Conservation (phyloP, 2,329 filamentous ascomycete species). For the Penicillium italicum region DNA sequence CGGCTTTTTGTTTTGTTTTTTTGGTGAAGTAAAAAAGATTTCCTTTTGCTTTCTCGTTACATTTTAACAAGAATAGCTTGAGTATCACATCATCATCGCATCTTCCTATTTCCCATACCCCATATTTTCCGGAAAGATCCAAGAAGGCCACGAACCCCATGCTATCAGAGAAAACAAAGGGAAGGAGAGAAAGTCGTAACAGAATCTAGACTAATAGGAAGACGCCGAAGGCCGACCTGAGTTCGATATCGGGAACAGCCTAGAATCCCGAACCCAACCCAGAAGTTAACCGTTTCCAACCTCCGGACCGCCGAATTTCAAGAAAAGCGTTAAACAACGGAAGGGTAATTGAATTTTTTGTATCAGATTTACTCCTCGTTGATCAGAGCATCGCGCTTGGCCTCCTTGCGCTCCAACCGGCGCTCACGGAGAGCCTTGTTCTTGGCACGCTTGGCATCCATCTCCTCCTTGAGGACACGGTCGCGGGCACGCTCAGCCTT, state of each 20-base stretch:
- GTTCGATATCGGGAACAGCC: slow-evolving; percentile 26
- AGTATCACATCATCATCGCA: slow-evolving; percentile 31
- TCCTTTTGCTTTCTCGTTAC: slow-evolving; percentile 30
- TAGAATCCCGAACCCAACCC: slow-evolving; percentile 30
- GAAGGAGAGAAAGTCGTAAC: slow-evolving; percentile 15
- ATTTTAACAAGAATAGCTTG: slow-evolving; percentile 28
- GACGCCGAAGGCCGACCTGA: slow-evolving; percentile 29
- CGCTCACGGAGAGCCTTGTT: slow-evolving; percentile 99
- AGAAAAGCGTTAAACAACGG: slow-evolving; percentile 32
- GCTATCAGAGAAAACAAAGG: slow-evolving; percentile 12
- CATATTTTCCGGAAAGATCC: slow-evolving; percentile 16
- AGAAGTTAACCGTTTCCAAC: slow-evolving; percentile 32
- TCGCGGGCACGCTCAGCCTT: slow-evolving; percentile 99
- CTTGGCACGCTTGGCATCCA: slow-evolving; percentile 99
- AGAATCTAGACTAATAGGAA: slow-evolving; percentile 24
- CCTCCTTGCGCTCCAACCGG: slow-evolving; percentile 84
- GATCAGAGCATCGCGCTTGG: slow-evolving; percentile 84
- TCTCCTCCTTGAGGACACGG: slow-evolving; percentile 95
- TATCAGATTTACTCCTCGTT: slow-evolving; percentile 55
- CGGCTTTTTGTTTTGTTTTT: slow-evolving; percentile 18
- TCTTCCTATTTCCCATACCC: slow-evolving; percentile 25
- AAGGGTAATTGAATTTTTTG: slow-evolving; percentile 22
- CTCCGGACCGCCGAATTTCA: slow-evolving; percentile 35
- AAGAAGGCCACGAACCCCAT: slow-evolving; percentile 19
- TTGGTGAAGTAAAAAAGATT: slow-evolving; percentile 22